phyloP scores from a whole-genome alignment of 1,284 basidiomycete species.

The Inonotus obliquus region DNA sequence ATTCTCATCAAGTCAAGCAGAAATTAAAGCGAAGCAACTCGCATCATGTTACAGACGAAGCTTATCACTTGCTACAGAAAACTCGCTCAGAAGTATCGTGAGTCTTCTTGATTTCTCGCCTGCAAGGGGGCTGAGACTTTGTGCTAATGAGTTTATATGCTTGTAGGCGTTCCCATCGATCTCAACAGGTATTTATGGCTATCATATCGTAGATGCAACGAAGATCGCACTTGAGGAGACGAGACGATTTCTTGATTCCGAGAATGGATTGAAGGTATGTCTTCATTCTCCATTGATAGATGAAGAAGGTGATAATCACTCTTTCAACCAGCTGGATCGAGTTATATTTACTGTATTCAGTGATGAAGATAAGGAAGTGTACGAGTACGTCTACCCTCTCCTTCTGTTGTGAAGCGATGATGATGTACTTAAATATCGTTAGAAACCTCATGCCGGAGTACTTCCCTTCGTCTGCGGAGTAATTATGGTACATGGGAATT shows the following conservation, averaged over 20 bases:
- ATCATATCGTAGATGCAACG: slow-evolving; percentile 70
- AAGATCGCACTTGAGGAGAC: slow-evolving; percentile 60
- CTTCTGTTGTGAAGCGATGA: not conserved
- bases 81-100: slow-evolving; percentile 64
- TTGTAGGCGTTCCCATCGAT: slow-evolving; percentile 73
- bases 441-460: slow-evolving; percentile 58
- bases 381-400: slow-evolving; percentile 45
- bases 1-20: slow-evolving; percentile 44
- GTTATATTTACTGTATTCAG: slow-evolving; percentile 74
- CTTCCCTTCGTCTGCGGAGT: slow-evolving; percentile 40
- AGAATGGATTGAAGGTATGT: slow-evolving; percentile 45
- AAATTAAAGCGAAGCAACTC: slow-evolving; percentile 51
- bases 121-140: too few relatives aligned
- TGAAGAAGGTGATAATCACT: not conserved
- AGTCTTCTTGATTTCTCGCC: too few relatives aligned
- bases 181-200: slow-evolving; percentile 78
- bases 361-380: slow-evolving; percentile 56
- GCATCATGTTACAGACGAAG: slow-evolving; percentile 70
- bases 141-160: slow-evolving; percentile 17
- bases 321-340: slow-evolving; percentile 51
- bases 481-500: not conserved
- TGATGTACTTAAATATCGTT: not conserved
- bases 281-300: not conserved
- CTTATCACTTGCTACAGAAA: slow-evolving; percentile 57
- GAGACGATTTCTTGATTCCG: slow-evolving; percentile 53